Base-by-base conservation (phyloP, 2,329 filamentous ascomycete species). In the Pyricularia pennisetigena region DNA sequence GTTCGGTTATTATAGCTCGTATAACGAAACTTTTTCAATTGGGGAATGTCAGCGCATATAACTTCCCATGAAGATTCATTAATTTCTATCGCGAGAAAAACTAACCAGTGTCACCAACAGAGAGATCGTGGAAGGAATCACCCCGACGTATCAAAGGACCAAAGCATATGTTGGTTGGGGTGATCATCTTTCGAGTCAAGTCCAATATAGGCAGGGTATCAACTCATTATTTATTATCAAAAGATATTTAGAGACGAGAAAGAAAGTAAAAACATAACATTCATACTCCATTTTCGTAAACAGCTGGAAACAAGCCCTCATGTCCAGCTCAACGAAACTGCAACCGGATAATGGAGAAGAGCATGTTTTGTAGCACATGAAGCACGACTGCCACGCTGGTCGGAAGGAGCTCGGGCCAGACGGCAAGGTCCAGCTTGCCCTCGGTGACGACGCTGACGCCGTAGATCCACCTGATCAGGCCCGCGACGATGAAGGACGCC, bases 341-440 rank as follows among this genome's bases (percentile, higher is more conserved):
- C 73, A 90, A 77, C 71, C 88, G 82, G 49, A 90, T 85, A 73
- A 90, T 90, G 64, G 86, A 88, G 78, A 90, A 90, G 68, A 90
- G 77, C 88, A 90, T 90, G 75, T 90, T 90, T 78, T 90, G 88
- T 76, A 90, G 74, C 66, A 90, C 88, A 73, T 90, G 88, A 75
- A 90, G 78, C 79, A 86, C 87, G 26, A 90, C 88, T 26, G 85
- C 86, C 24, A 88, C 85, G 68, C 85, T 86, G 3, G 88, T 89
- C 23, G 88, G 88, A 73, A 90, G 76, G 73, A 90, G 76, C 79
- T 90, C 88, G 2, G 88, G 88, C 86, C 88, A 90, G 68, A 86
- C 84, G 7, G 83, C 84, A 71, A 90, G 78, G 76, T 90, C 88
- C 70, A 85, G 79, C 77, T 85, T 87, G 29, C 86, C 88, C 78